Percentiles rank a stretch among this genome's conserved stretches.
Evolutionary conservation across 2,329 filamentous ascomycete species (phyloP).

Genomic region (Grosmannia serpens): DNA sequence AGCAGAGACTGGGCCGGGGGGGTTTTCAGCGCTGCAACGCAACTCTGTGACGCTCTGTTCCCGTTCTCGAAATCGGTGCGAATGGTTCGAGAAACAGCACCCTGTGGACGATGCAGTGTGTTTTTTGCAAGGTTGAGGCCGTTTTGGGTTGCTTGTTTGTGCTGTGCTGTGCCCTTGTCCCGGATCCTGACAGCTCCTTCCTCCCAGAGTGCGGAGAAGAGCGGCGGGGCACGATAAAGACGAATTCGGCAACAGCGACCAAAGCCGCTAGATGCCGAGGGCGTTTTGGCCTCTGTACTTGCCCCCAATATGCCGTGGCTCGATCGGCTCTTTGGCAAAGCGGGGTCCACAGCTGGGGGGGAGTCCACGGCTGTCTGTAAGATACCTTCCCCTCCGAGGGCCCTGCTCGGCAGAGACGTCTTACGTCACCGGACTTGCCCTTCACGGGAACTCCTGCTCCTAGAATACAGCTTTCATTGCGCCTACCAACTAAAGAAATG

Average conservation of each 20-base stretch:
- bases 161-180: not conserved
- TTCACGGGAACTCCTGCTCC: not conserved
- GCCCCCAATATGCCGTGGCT: not conserved
- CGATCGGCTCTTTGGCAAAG: not conserved
- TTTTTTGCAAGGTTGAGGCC: not conserved
- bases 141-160: not conserved
- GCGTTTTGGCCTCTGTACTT: not conserved
- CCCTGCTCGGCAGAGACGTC: too few species aligned
- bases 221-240: not conserved
- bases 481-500: not conserved
- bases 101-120: not conserved
- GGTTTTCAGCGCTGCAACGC: too few species aligned
- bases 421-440: not conserved
- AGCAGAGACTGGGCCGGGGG: not conserved
- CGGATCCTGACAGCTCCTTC: not conserved
- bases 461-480: slow-evolving; percentile 4
- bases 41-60: too few species aligned
- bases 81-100: not conserved
- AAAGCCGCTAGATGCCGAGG: slow-evolving; percentile 1
- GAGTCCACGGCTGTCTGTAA: too few species aligned
- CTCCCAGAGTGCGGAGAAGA: not conserved
- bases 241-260: slow-evolving; percentile 1
- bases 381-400: too few species aligned
- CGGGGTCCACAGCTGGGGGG: not conserved
- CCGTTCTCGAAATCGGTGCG: not conserved